Base-by-base conservation (phyloP, 192 early-diverging fungal genomes). In the Entomortierella chlamydospora region DNA sequence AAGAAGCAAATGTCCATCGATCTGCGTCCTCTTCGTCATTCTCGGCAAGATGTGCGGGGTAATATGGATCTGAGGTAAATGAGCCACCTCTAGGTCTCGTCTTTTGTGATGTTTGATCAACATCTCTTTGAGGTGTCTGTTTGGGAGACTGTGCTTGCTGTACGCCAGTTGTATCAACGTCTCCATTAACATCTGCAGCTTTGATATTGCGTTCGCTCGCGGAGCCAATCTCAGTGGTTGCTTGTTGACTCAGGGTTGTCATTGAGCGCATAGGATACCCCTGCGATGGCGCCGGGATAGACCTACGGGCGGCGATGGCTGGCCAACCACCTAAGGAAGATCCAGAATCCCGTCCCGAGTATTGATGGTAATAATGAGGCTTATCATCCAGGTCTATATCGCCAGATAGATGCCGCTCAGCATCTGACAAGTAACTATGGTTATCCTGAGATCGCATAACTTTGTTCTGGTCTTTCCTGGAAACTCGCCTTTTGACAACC, bases 1-100 rank as follows among this genome's bases (percentile, higher is more conserved):
- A 81, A 5, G 78, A 81, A 6, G 69, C 78, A 81, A 81, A 81
- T n/a, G 78, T 81, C 78, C 78, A 81, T 20, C 62, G 50, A 37
- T 81, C 78, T 0, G 78, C 78, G 54, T 81, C 69, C n/a, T 81
- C 78, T 39, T 81, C 78, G 33, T 81, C 78, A 52, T 65, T 57
- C 42, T 68, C 63, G 1, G 72, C 72, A 8, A 73, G 57, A 54
- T 73, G 45, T 9, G 72, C 55, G 8, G 72, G 72, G 26, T 73
- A 73, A 49, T 41, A 73, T 8, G 72, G 50, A 42, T 66, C 63
- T 0, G 72, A 73, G 3, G 57, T 41, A 22, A 73, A 49, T 2
- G 72, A 73, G 1, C 62, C 62, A 22, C 25, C 49, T 54, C 63
- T 59, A 17, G 25, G 37, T 28, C 53, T 37, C 30, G 50, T 53